These are phyloP conservation scores for Infundibulicybe gibba DNA, from an alignment of 768 basidiomycete species.

Conservation along the genomic window DNA sequence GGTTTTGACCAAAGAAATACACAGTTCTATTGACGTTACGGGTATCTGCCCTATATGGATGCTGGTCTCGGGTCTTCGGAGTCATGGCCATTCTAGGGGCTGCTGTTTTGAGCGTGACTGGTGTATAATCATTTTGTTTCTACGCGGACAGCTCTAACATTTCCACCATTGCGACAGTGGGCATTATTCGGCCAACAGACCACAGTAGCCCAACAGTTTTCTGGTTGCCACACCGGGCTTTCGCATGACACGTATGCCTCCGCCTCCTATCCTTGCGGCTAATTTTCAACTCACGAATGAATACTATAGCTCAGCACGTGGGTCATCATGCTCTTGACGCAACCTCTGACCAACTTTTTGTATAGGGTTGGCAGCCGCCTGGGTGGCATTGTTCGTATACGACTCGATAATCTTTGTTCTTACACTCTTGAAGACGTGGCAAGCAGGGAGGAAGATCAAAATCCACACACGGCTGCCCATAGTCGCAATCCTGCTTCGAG, in stretches of 20 bases:
- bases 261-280: not conserved
- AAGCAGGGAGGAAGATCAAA: conserved; percentile 20
- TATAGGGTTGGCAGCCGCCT: conserved; percentile 32
- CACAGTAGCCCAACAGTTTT: conserved; percentile 12
- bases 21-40: conserved; percentile 43
- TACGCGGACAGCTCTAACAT: not conserved
- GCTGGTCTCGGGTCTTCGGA: conserved; percentile 31
- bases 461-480: conserved; percentile 27
- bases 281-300: not conserved
- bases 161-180: conserved; percentile 32
- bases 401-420: conserved; percentile 44
- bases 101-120: conserved; percentile 23
- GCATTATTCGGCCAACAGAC: conserved; percentile 35
- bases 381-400: conserved; percentile 49
- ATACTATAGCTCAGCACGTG: conserved; percentile 12
- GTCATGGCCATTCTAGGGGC: conserved; percentile 30
- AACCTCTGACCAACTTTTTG: not conserved
- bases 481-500: conserved; percentile 39
- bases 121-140: conserved; percentile 24
- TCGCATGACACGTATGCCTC: conserved; percentile 19
- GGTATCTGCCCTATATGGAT: conserved; percentile 45
- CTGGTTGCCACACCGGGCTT: conserved; percentile 33
- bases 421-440: conserved; percentile 43
- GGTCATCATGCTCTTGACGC: not conserved
- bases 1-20: no score